phyloP scores from a whole-genome alignment of 495 filamentous ascomycete genomes.

The Penicillium waksmanii region DNA sequence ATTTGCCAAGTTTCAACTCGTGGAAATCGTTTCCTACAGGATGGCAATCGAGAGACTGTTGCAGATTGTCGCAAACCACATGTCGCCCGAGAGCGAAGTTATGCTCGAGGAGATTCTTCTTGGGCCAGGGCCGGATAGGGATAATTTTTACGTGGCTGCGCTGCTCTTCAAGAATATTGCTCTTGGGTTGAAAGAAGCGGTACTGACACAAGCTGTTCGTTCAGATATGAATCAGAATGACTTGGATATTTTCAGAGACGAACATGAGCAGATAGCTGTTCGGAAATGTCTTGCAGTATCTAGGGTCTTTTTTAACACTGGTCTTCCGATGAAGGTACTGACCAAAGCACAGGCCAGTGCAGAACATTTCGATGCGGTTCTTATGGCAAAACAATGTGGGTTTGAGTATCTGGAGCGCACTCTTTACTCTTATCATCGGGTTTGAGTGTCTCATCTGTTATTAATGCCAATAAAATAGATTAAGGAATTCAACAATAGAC shows the following conservation, averaged over 20 bases:
- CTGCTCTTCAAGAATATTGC: background rate
- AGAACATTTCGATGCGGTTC: background rate
- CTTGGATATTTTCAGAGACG: background rate
- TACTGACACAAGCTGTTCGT: background rate
- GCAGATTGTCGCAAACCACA: background rate
- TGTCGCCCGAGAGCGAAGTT: background rate
- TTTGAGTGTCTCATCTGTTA: background rate
- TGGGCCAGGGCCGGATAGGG: background rate
- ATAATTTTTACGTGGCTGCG: background rate
- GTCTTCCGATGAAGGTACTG: background rate
- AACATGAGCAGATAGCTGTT: background rate
- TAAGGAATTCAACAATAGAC: too few species aligned
- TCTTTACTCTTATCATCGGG: background rate
- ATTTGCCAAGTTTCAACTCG: background rate
- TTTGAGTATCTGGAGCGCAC: background rate
- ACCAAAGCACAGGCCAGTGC: background rate
- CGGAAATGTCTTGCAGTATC: background rate
- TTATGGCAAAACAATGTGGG: background rate
- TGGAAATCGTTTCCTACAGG: background rate
- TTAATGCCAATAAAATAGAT: too few species aligned
- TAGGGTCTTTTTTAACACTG: background rate
- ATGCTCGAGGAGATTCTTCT: conserved; percentile 5
- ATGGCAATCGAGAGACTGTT: background rate
- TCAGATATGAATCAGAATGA: background rate
- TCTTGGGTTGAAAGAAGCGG: background rate